Conservation (phyloP, 352 stramenopile species). For the Phytopythium ostracodes region DNA sequence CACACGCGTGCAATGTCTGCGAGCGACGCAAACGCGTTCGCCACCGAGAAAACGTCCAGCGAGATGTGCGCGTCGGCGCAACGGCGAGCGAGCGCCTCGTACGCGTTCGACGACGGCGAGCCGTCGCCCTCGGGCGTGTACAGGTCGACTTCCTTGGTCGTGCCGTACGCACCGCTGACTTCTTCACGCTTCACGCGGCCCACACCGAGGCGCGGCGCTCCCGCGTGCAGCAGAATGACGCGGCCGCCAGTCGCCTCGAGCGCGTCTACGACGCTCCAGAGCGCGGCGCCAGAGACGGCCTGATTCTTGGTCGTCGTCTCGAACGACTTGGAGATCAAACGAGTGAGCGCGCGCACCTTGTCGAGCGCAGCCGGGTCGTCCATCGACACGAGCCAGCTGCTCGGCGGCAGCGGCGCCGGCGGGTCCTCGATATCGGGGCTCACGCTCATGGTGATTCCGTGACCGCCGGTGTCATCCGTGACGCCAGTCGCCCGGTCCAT, state of each 20-base stretch:
- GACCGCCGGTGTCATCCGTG: constrained; percentile 16
- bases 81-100: constrained; percentile 57
- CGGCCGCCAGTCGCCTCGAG: constrained; percentile 56
- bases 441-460: constrained; percentile 69
- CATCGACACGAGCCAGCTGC: constrained; percentile 82
- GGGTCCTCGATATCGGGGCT: constrained; percentile 82
- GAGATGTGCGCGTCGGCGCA: constrained; percentile 81
- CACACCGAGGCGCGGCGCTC: constrained; percentile 67
- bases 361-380: constrained; percentile 65
- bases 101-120: constrained; percentile 31
- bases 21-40: constrained; percentile 79
- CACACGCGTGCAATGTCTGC: constrained; percentile 77
- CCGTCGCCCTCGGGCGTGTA: constrained; percentile 67
- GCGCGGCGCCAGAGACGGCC: constrained; percentile 63
- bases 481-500: constrained; percentile 49
- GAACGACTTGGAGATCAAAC: constrained; percentile 70
- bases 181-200: constrained; percentile 79
- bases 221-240: constrained; percentile 72
- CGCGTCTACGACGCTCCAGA: constrained; percentile 77
- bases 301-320: constrained; percentile 74
- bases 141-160: constrained; percentile 81
- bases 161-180: constrained; percentile 74
- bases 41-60: constrained; percentile 82
- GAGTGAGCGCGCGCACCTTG: constrained; percentile 61
- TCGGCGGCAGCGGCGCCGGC: constrained; percentile 59